phyloP scores from a whole-genome alignment of 225 moss, liverwort and hornwort genomes.

The Asterella californica region DNA sequence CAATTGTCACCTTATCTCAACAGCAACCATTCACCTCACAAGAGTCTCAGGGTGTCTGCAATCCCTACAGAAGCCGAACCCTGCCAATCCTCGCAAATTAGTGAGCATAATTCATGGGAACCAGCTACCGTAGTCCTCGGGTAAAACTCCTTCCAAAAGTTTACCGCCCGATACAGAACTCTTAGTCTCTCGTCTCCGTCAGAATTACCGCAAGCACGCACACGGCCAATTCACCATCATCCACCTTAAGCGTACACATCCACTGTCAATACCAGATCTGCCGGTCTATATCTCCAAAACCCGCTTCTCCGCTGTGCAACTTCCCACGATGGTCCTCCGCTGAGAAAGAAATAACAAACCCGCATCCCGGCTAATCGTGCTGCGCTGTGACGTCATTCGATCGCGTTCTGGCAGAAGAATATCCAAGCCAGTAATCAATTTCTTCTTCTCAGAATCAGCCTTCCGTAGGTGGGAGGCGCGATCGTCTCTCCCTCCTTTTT shows the following conservation, averaged over 20 bases:
- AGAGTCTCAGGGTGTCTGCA: not conserved
- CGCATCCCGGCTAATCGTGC: not conserved
- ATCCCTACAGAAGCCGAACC: not conserved
- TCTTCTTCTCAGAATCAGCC: too few species aligned
- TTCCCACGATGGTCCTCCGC: not conserved
- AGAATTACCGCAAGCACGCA: not conserved
- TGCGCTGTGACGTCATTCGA: not conserved
- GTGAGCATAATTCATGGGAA: not conserved
- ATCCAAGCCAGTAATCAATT: too few species aligned
- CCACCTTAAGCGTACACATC: not conserved
- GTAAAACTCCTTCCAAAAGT: not conserved
- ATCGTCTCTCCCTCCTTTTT: too few species aligned
- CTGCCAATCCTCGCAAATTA: not conserved
- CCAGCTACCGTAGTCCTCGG: too few species aligned
- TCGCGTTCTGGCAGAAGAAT: too few species aligned
- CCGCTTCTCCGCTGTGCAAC: not conserved
- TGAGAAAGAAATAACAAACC: not conserved
- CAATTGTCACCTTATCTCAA: not conserved
- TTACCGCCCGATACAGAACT: not conserved
- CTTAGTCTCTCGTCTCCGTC: not conserved
- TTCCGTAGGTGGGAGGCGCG: too few species aligned
- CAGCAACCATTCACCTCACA: not conserved
- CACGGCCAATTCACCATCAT: not conserved
- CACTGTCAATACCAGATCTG: not conserved
- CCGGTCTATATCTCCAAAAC: constrained; percentile 15